phyloP scores from a whole-genome alignment of 305 asterid genomes.

The Fraxinus sp. region DNA sequence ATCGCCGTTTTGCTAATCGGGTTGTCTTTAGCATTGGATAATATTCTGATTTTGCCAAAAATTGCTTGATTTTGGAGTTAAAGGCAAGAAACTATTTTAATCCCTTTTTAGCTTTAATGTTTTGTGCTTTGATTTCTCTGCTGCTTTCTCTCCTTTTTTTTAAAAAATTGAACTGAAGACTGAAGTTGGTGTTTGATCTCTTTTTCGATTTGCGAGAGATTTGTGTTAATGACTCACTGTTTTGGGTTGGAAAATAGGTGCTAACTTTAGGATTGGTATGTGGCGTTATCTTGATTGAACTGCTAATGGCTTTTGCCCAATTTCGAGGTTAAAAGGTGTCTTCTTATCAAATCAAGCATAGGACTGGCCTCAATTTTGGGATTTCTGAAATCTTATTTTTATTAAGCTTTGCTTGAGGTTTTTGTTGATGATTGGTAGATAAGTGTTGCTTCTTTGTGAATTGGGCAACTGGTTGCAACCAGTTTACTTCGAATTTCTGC shows the following conservation, averaged over 20 bases:
- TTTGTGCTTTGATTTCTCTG: constrained; percentile 11
- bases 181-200: constrained; percentile 1
- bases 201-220: constrained; percentile 21
- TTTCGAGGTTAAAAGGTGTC: not conserved
- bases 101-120: not conserved
- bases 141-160: not conserved
- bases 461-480: not conserved
- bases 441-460: not conserved
- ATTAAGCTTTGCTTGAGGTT: not conserved
- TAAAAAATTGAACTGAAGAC: constrained; percentile 10
- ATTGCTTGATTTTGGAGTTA: not conserved
- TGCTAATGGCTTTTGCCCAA: constrained; percentile 16
- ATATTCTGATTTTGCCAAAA: constrained; percentile 7
- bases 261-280: constrained; percentile 1
- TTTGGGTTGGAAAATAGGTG: constrained; percentile 20
- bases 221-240: not conserved
- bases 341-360: not conserved
- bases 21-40: constrained; percentile 18
- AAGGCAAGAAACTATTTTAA: constrained; percentile 18
- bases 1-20: constrained; percentile 24
- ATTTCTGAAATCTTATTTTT: not conserved
- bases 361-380: not conserved
- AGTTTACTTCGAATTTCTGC: not conserved
- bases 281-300: constrained; percentile 17
- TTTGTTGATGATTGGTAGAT: not conserved